Evolutionary conservation across 2,329 filamentous ascomycete species (phyloP).

Genomic region (Colletotrichum musae): DNA sequence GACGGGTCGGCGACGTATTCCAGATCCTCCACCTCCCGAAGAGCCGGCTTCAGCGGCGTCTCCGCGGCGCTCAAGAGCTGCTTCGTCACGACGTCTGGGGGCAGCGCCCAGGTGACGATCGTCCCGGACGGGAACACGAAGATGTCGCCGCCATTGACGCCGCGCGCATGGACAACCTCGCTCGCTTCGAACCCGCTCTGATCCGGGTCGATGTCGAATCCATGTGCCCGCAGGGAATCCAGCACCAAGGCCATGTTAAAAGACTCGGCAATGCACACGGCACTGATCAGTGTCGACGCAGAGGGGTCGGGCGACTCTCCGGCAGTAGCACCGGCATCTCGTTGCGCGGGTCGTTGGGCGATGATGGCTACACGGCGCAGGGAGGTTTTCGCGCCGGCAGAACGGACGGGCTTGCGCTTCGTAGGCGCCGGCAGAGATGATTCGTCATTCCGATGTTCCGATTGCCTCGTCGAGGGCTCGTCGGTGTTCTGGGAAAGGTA

Average conservation of each 20-base stretch:
- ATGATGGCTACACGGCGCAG: constrained; percentile 89
- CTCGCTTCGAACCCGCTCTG: constrained; percentile 71
- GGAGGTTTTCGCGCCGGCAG: constrained; percentile 75
- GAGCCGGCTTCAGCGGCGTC: constrained; percentile 76
- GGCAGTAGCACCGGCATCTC: constrained; percentile 57
- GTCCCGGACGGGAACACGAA: constrained; percentile 97
- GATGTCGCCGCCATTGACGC: constrained; percentile 81
- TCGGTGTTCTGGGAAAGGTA: constrained; percentile 61
- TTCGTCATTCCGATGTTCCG: constrained; percentile 23
- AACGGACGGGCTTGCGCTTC: constrained; percentile 64
- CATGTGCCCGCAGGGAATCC: constrained; percentile 70
- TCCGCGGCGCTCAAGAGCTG: constrained; percentile 83
- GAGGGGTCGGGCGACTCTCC: constrained; percentile 50
- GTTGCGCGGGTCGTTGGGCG: constrained; percentile 74
- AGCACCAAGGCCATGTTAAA: constrained; percentile 75
- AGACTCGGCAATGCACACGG: constrained; percentile 74
- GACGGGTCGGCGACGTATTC: constrained; percentile 85
- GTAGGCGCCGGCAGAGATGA: constrained; percentile 1
- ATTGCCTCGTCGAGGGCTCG: constrained; percentile 44
- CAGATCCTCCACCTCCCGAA: constrained; percentile 89
- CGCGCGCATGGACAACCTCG: constrained; percentile 75
- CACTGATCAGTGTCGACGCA: constrained; percentile 65
- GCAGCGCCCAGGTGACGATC: constrained; percentile 91
- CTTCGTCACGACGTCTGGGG: constrained; percentile 80
- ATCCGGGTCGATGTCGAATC: constrained; percentile 75